These are phyloP conservation scores for Teratosphaeria nubilosa DNA, from an alignment of 2,329 filamentous ascomycete species.

Conservation along the genomic window DNA sequence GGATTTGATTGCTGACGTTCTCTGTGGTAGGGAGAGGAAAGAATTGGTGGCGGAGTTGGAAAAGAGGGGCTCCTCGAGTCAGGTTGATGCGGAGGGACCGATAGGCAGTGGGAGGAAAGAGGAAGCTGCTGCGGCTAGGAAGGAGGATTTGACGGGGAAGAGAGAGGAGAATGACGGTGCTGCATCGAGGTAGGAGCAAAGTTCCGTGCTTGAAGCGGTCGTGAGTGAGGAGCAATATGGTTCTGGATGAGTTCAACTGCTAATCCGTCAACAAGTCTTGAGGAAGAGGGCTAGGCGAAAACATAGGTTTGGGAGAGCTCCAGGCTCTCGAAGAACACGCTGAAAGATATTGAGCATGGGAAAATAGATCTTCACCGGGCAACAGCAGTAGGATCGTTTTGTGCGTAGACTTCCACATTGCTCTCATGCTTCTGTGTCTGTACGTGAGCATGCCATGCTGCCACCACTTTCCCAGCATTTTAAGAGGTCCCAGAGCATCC, in stretches of 20 bases:
- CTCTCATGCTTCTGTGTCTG: neutral
- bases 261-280: neutral
- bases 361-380: neutral
- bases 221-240: neutral
- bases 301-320: neutral
- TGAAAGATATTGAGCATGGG: neutral
- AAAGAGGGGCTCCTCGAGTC: no score
- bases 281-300: neutral
- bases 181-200: neutral
- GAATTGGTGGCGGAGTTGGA: no score
- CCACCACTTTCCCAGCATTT: neutral
- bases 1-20: neutral
- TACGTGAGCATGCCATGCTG: neutral
- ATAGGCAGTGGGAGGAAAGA: no score
- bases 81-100: no score
- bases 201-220: neutral
- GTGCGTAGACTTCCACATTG: neutral
- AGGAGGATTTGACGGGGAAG: neutral
- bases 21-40: neutral
- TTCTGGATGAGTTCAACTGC: neutral
- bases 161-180: neutral
- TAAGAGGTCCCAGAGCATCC: conserved; percentile 41
- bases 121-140: no score
- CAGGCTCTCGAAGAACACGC: neutral
- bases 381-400: neutral